Base-by-base conservation (phyloP, 2,329 filamentous ascomycete genomes). In the Trichophyton rubrum region DNA sequence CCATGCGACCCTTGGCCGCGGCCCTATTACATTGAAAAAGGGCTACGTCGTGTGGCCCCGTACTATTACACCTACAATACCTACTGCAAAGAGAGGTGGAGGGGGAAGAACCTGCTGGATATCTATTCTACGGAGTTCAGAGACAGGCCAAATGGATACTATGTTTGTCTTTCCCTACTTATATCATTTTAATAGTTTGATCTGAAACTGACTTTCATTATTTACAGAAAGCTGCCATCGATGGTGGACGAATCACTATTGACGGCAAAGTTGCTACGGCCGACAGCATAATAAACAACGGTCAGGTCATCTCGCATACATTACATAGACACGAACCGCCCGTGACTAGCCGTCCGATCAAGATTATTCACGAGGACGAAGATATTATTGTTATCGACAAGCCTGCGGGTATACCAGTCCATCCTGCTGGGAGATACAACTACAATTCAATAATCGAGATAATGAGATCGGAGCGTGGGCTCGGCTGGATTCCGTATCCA, bases 361-460 rank as follows among this genome's bases (percentile, higher is more conserved):
- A 82, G 15, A 82, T 96, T 53, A 85, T 99, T 43, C 88, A 96
- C 73, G 93, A 99, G 73, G 90, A 96, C 67, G 84, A 95, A 53
- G 87, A 91, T 66, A 86, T 99, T 78, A 87, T 99, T 62, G 91
- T 97, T 63, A 95, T 99, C 72, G 90, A 96, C 77, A 99, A 99
- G 74, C 93, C 93, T 0, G 87, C 92, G 0, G 93, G 93, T 5
- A 86, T 99, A 45, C 93, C 93, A 0, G 93, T 99, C 0, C 93
- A 99, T 72, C 89, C 93, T 4, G 92, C 93, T 0, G 93, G 93
- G 4, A 85, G 93, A 56, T 99, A 99, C 78, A 90, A 92, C 72
- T 95, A 88, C 79, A 99, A 99, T 75, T 92, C 89, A 0, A 83
- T 99, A 53, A 82, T 95, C 43, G 91, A 97, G 77, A 96, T 99